Evolutionary conservation across 441 rosid genomes (phyloP).

Genomic region (Flueggea neowawraea): DNA sequence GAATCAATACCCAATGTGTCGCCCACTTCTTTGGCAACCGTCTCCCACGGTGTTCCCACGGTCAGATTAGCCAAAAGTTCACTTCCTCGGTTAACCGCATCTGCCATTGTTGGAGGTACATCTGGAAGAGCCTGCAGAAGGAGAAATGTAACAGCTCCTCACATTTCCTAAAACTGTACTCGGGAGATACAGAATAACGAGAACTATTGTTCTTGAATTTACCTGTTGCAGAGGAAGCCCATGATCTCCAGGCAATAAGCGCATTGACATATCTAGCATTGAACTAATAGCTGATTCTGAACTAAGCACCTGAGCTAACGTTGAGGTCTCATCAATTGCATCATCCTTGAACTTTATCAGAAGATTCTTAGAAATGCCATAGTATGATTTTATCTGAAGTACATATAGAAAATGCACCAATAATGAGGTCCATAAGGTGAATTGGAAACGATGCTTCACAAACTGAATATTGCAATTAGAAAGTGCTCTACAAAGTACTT

Average conservation of each 20-base stretch:
- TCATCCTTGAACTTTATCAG: conserved; percentile 88
- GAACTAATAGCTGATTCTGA: conserved; percentile 80
- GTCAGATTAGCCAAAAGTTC: conserved; percentile 74
- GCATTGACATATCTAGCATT: conserved; percentile 94
- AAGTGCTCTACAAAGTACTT: too few relatives aligned
- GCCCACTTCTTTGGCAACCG: conserved; percentile 87
- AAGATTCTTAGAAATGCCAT: conserved; percentile 90
- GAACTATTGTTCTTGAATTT: not conserved
- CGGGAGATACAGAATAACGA: not conserved
- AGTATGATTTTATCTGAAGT: conserved; percentile 83
- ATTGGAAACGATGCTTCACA: conserved; percentile 1
- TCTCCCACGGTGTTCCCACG: conserved; percentile 93
- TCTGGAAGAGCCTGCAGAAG: conserved; percentile 74
- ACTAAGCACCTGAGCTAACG: conserved; percentile 84
- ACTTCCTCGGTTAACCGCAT: conserved; percentile 84
- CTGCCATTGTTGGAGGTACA: conserved; percentile 97
- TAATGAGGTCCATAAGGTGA: conserved; percentile 3
- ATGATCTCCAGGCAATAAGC: conserved; percentile 85
- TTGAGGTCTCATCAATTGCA: conserved; percentile 79
- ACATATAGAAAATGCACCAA: conserved; percentile 8
- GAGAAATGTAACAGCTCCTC: conserved; percentile 2
- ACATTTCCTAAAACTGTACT: not conserved
- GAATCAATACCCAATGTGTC: conserved; percentile 69
- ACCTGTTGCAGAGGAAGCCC: conserved; percentile 97
- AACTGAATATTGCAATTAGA: not conserved